Evolutionary conservation across 441 rosid species (phyloP).

Genomic region (Omphalea diandra): DNA sequence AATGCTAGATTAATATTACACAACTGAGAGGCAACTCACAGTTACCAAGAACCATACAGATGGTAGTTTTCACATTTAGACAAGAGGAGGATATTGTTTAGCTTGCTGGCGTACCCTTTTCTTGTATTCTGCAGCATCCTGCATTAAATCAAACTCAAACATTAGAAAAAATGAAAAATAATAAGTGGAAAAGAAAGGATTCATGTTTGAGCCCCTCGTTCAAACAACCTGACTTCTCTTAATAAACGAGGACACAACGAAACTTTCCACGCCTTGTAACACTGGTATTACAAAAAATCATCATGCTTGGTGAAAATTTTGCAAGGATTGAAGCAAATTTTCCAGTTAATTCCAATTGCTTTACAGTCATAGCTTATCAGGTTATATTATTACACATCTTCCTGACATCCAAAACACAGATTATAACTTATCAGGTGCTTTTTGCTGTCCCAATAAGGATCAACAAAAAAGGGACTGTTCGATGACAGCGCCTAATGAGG

Average conservation of each 20-base stretch:
- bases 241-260: neutral
- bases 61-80: slow-evolving; percentile 30
- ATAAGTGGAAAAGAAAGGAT: neutral
- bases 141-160: slow-evolving; percentile 19
- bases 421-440: neutral
- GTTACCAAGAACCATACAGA: slow-evolving; percentile 24
- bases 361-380: no score
- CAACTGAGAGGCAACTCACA: slow-evolving; percentile 16
- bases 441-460: neutral
- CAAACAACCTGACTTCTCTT: no score
- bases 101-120: slow-evolving; percentile 88
- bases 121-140: slow-evolving; percentile 85
- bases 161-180: neutral
- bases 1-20: slow-evolving; percentile 34
- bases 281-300: no score
- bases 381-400: neutral
- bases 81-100: slow-evolving; percentile 79
- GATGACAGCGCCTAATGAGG: neutral
- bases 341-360: no score
- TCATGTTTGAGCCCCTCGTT: no score
- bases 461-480: neutral
- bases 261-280: neutral
- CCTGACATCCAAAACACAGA: neutral
- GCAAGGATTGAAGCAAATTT: no score
- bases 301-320: neutral